Base-by-base conservation (phyloP, 2,329 filamentous ascomycete species). In the Neoarthrinium moseri region DNA sequence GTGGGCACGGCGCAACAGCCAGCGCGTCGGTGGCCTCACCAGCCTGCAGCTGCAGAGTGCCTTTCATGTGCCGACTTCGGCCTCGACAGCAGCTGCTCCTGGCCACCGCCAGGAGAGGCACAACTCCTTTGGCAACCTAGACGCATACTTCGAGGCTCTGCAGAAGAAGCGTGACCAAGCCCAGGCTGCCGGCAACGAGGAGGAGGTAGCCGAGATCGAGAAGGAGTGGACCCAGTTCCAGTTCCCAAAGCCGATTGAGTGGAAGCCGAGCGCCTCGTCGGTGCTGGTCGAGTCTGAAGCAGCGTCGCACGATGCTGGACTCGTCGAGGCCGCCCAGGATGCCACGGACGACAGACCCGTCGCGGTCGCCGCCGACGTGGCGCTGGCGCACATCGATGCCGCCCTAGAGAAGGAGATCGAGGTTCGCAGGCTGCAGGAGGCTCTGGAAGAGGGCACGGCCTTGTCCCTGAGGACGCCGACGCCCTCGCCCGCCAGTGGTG, bases 151-250 rank as follows among this genome's bases (percentile, higher is more conserved):
- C 60, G 90, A 94, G 66, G 89, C 90, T 45, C 87, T 94, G 74
- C 90, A 92, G 67, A 86, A 87, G 65, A 81, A 56, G 38, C 58
- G 64, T 47, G 59, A 62, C 42, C 51, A 50, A 13, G 72, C 77
- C 20, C 78, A 80, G 30, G 71, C 84, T 37, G 86, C 60, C 4
- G 59, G 58, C 36, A 37, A 39, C 7, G 46, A 56, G 35, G 55
- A 62, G 44, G 59, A 60, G 41, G 52, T 46, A n/a, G 72, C 77
- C 17, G 79, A 80, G 29, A 71, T 84, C 38, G 86, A 90, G 41
- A 83, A 86, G 55, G 91, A 96, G 64, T 96, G 90, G 90, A 86
- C 86, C 34, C 90, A 96, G 65, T 95, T 91, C 60, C 88, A 96
- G 66, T 91, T 95, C 64, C 87, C 86, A 46, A 87, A 90, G 67